Conservation (phyloP, 1,139 yeast genomes). For the Starmera stellimalicola region DNA sequence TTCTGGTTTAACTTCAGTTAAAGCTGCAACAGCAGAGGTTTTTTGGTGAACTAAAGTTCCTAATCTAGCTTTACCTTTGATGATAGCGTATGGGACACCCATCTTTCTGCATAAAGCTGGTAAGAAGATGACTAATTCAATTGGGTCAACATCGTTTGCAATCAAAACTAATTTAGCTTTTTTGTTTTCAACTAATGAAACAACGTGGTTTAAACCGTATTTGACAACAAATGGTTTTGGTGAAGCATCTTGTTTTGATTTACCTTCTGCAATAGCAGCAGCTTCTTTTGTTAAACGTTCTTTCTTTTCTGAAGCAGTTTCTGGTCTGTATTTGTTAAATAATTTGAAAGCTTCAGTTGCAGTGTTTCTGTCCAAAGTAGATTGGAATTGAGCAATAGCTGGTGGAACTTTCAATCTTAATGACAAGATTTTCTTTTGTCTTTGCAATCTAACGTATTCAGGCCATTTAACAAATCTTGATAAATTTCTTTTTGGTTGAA, state of each 20-base stretch:
- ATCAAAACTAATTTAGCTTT: constrained; percentile 94
- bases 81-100: constrained; percentile 98
- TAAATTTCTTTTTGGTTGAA: constrained; percentile 95
- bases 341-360: constrained; percentile 95
- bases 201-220: constrained; percentile 98
- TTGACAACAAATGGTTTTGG: constrained; percentile 93
- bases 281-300: constrained; percentile 98
- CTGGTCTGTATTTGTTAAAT: constrained; percentile 98
- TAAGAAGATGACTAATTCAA: constrained; percentile 90
- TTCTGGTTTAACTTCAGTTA: constrained; percentile 86
- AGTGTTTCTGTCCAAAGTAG: constrained; percentile 95
- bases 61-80: constrained; percentile 97
- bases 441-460: constrained; percentile 90
- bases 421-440: constrained; percentile 94
- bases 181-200: constrained; percentile 92
- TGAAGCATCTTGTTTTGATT: constrained; percentile 89
- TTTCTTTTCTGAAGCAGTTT: constrained; percentile 93
- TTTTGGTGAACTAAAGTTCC: constrained; percentile 95
- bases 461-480: constrained; percentile 98
- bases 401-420: constrained; percentile 98
- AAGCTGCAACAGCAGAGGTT: constrained; percentile 93
- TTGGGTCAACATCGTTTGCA: constrained; percentile 98
- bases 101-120: constrained; percentile 98
- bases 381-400: constrained; percentile 91
- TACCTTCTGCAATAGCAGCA: constrained; percentile 96